Evolutionary conservation across 129 eudicot species (phyloP), one percentile per base, ranked within the genome.

Genomic region (Kitagawia praeruptora): DNA sequence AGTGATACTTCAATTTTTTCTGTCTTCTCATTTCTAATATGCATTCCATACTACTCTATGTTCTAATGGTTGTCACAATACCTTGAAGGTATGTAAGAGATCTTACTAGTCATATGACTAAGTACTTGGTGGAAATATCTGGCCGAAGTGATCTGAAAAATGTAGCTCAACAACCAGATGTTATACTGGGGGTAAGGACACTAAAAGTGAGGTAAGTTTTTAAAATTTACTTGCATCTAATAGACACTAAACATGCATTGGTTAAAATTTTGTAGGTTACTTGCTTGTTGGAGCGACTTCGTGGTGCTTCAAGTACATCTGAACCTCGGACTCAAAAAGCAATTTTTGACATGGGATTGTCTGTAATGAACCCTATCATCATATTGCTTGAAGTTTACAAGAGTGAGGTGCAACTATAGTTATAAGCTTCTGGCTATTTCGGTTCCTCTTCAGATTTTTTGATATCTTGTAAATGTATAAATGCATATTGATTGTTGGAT

Each of bases 221-320:
- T 27, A 44, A 23, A 19, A 15, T 27, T 16, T 28, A 18, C 49
- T 13, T 74, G 23, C 6, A 67, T 48, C 48, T 3, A 42, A 34
- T n/a, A 67, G n/a, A 14, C 15, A 64, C 9, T 47, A 72, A 56
- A 42, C 46, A 13, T 66, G 39, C 74, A 11, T 31, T 49, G 28
- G 19, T 70, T 38, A 46, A 81, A 34, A 64, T 82, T 73, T n/a
- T 74, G 56, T 75, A 94, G 98, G 93, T 90, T 37, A 90, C 91
- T 78, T 95, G 97, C 88, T 86, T 92, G 81, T 80, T 92, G 84
- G 98, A 95, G 87, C 90, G 97, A 44, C 97, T 95, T 82, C 92
- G 97, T 83, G 98, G 98, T 76, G 97, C 89, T 84, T 90, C 98
- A 44, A 87, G 92, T 86, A 97, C 96, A 78, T 90, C 97, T 44